Evolutionary conservation across 2,329 filamentous ascomycete genomes (phyloP), one percentile per base, ranked within the genome.

Genomic region (Alternaria brassicae): DNA sequence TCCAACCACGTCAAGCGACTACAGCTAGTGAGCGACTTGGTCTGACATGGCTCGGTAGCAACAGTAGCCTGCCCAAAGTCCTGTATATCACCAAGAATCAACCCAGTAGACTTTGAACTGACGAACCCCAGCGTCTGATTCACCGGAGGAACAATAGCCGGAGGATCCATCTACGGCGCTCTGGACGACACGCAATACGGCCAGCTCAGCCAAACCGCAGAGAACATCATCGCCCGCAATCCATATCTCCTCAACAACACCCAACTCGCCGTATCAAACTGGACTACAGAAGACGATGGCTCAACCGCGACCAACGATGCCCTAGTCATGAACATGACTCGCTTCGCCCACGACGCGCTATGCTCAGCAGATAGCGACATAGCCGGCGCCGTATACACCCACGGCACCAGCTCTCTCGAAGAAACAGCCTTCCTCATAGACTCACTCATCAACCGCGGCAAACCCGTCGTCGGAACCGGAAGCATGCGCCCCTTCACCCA

Each of bases 281-380:
- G 69, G 67, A 72, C 67, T 0, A 60, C 62, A 0, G 32, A 62
- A 30, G 45, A 34, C 8, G 56, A 68, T 23, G 60, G 62, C 19
- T 72, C 70, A 0, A 72, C 71, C 0, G 72, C 71, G 9, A 73
- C 70, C 3, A 70, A 68, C 30, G 72, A 74, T 52, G 63, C 66
- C 4, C 39, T 74, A 1, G 72, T 71, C 27, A 74, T 73, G 71
- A 72, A 74, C 57, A 74, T 74, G 72, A 72, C 71, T 6, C 63
- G 71, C 4, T 74, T 74, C 41, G 65, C 64, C 1, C 53, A 71
- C 36, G 67, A 72, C 34, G 70, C 70, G 2, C 44, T 74, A 2
- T 74, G 71, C 30, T 72, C 69, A 0, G 44, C 56, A 10, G 71
- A 73, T 37, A 72, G 70, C 25, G 72, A 74, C 28, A 73, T 74